Conservation (phyloP, 2,329 filamentous ascomycete genomes). For the Decorospora gaudefroyi region DNA sequence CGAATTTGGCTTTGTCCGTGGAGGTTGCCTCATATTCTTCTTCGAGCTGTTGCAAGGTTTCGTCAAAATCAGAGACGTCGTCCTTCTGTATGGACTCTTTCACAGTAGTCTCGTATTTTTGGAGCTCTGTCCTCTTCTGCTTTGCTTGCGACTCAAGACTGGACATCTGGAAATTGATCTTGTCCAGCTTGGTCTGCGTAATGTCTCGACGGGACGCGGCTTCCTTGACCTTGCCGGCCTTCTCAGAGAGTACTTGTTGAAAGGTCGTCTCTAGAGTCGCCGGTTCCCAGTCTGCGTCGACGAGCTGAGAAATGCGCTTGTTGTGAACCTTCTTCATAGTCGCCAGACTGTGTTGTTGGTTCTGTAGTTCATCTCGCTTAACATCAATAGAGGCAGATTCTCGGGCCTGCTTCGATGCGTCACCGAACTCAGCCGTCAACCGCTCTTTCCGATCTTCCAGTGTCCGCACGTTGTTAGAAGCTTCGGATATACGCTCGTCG, state of each 20-base stretch:
- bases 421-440: conserved; percentile 78
- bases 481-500: conserved; percentile 70
- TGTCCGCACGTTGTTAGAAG: conserved; percentile 66
- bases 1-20: conserved; percentile 70
- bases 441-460: conserved; percentile 73
- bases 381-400: conserved; percentile 84
- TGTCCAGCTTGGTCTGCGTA: conserved; percentile 71
- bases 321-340: conserved; percentile 77
- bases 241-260: conserved; percentile 64
- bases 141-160: conserved; percentile 66
- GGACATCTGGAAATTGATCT: conserved; percentile 73
- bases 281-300: conserved; percentile 71
- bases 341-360: conserved; percentile 73
- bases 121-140: conserved; percentile 65
- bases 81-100: conserved; percentile 55
- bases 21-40: conserved; percentile 57
- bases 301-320: conserved; percentile 66
- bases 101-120: conserved; percentile 65
- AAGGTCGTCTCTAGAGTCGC: conserved; percentile 72
- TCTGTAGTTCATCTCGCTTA: conserved; percentile 76
- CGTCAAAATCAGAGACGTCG: conserved; percentile 53
- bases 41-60: conserved; percentile 58
- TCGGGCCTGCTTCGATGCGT: conserved; percentile 77
- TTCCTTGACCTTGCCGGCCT: conserved; percentile 62
- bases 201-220: conserved; percentile 72